Conservation (phyloP, 352 stramenopile species). For the Hyaloperonospora brassicae region DNA sequence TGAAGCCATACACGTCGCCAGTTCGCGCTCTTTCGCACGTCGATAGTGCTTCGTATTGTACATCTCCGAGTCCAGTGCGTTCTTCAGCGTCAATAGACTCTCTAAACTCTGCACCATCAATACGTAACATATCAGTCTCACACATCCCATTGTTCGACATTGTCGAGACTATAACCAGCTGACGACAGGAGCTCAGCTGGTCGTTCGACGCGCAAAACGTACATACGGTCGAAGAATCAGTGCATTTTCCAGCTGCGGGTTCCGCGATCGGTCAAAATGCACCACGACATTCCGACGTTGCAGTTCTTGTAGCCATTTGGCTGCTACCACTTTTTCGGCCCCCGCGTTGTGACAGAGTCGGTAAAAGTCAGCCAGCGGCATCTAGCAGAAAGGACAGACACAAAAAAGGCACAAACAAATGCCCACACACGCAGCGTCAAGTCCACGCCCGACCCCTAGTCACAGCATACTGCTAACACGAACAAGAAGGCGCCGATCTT, state of each 20-base stretch:
- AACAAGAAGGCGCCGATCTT: slow-evolving; percentile 41
- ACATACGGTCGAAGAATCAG: slow-evolving; percentile 68
- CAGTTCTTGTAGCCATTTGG: slow-evolving; percentile 70
- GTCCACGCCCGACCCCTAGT: slow-evolving; percentile 3
- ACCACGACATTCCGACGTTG: slow-evolving; percentile 68
- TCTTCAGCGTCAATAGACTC: slow-evolving; percentile 57
- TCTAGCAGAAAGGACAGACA: slow-evolving; percentile 19
- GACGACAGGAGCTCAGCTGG: too few species aligned
- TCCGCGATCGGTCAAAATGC: slow-evolving; percentile 63
- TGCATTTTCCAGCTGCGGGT: slow-evolving; percentile 56
- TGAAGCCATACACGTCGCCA: slow-evolving; percentile 35
- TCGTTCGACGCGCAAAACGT: too few species aligned
- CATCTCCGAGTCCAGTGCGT: slow-evolving; percentile 65
- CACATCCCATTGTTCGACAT: background rate
- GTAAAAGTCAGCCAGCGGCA: slow-evolving; percentile 66
- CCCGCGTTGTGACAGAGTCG: slow-evolving; percentile 61
- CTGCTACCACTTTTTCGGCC: slow-evolving; percentile 55
- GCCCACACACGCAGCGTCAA: background rate
- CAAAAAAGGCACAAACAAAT: slow-evolving; percentile 5
- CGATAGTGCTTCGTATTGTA: slow-evolving; percentile 67
- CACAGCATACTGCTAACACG: slow-evolving; percentile 23
- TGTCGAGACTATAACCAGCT: too few species aligned
- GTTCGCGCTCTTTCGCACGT: slow-evolving; percentile 42
- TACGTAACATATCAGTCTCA: slow-evolving; percentile 1
- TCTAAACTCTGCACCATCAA: slow-evolving; percentile 43